Conservation (phyloP, 805 yeast species). For the Zygotorulaspora danielsina region DNA sequence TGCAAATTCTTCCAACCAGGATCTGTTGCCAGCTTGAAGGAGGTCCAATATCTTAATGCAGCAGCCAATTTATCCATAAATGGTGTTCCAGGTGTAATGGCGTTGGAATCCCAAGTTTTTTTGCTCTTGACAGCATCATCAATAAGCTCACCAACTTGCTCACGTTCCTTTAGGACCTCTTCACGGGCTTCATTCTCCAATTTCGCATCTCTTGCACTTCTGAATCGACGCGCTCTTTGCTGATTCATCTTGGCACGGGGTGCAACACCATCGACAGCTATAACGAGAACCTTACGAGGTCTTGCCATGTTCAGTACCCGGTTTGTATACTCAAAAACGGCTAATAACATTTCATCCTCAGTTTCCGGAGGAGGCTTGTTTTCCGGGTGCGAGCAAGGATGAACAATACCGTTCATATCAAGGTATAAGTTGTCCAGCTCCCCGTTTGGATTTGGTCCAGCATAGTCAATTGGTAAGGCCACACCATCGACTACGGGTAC, state of each 20-base stretch:
- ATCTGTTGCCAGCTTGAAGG: conserved; percentile 79
- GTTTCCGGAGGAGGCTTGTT: conserved; percentile 93
- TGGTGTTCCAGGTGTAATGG: conserved; percentile 98
- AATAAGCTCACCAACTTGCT: conserved; percentile 53
- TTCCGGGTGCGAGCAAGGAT: conserved; percentile 98
- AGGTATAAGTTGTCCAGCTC: conserved; percentile 89
- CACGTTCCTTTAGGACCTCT: conserved; percentile 35
- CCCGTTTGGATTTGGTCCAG: conserved; percentile 86
- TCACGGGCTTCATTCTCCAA: conserved; percentile 69
- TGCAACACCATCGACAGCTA: conserved; percentile 99
- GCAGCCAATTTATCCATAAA: conserved; percentile 88
- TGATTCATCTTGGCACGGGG: conserved; percentile 98
- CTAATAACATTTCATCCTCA: conserved; percentile 95
- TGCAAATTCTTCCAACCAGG: conserved; percentile 92
- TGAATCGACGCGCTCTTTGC: conserved; percentile 88
- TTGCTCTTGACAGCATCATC: conserved; percentile 72
- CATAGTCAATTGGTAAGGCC: conserved; percentile 59
- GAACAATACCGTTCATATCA: conserved; percentile 99
- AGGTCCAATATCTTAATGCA: conserved; percentile 85
- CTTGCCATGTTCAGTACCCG: conserved; percentile 89
- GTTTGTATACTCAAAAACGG: conserved; percentile 88
- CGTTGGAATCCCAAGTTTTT: conserved; percentile 90
- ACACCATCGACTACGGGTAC: conserved; percentile 55
- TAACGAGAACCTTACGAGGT: conserved; percentile 86
- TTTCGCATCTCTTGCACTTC: conserved; percentile 86